A percentile compares a stretch with the other conserved stretches of the same genome.
phyloP scores from a whole-genome alignment of 257 asterid genomes.

The Cordia subcordata region DNA sequence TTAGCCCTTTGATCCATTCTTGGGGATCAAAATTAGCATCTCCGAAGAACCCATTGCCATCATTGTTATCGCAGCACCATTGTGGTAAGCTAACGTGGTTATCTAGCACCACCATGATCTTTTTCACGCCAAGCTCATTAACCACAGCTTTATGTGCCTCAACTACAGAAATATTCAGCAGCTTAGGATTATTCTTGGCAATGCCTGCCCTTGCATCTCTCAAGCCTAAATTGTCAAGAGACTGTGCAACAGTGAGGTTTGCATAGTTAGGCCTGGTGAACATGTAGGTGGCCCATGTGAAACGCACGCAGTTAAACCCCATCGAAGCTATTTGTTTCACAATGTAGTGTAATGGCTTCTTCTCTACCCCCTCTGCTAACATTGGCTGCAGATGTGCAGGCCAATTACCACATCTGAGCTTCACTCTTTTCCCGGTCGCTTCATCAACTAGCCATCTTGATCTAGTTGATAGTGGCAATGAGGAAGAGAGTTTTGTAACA shows the following conservation, averaged over 20 bases:
- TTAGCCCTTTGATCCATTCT: constrained; percentile 56
- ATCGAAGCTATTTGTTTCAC: constrained; percentile 12
- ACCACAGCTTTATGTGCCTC: constrained; percentile 52
- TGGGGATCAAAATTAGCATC: constrained; percentile 43
- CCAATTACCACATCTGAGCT: constrained; percentile 57
- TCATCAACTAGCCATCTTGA: constrained; percentile 56
- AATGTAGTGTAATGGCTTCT: constrained; percentile 36
- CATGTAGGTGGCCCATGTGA: constrained; percentile 68
- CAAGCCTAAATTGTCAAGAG: constrained; percentile 36
- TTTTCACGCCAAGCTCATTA: constrained; percentile 34
- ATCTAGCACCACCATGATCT: constrained; percentile 61
- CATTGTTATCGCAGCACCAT: constrained; percentile 59
- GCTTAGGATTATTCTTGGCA: constrained; percentile 35
- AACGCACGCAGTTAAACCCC: constrained; percentile 73
- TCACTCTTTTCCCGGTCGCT: constrained; percentile 41
- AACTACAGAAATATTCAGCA: constrained; percentile 33
- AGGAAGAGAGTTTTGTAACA: constrained; percentile 11
- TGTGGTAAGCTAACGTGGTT: constrained; percentile 58
- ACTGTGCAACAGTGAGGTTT: constrained; percentile 32
- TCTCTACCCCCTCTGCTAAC: constrained; percentile 60
- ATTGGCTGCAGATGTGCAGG: constrained; percentile 50
- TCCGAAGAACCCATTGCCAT: constrained; percentile 77
- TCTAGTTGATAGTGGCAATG: constrained; percentile 40
- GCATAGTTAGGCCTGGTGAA: constrained; percentile 45
- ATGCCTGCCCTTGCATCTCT: constrained; percentile 39